phyloP scores from a whole-genome alignment of 2,329 filamentous ascomycete genomes.

The Colletotrichum sidae region DNA sequence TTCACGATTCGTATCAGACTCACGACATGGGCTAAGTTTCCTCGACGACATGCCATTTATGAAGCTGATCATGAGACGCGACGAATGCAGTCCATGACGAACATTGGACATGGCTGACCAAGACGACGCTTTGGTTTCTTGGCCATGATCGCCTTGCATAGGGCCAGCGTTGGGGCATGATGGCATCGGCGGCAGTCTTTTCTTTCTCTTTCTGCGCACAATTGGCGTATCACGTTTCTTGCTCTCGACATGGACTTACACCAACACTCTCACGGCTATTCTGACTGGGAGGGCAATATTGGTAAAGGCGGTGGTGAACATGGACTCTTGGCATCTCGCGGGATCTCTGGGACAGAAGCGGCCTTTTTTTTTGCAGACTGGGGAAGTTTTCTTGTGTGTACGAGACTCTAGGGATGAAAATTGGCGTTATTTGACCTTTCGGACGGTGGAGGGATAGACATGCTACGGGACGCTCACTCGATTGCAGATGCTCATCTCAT shows the following conservation, averaged over 20 bases:
- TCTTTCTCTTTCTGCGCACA: conserved; percentile 13
- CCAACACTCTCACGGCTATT: conserved; percentile 30
- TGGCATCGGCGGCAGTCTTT: conserved; percentile 21
- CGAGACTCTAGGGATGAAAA: conserved; percentile 32
- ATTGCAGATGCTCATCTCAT: conserved; percentile 12
- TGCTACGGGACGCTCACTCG: conserved; percentile 4
- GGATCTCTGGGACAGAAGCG: conserved; percentile 27
- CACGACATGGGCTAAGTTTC: conserved; percentile 27
- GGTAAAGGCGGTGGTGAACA: conserved; percentile 23
- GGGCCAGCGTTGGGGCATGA: conserved; percentile 22
- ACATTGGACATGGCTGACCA: background rate
- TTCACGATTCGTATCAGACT: conserved; percentile 30
- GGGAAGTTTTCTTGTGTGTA: conserved; percentile 33
- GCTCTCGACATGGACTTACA: conserved; percentile 13
- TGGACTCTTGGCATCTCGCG: conserved; percentile 12
- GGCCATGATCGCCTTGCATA: conserved; percentile 25
- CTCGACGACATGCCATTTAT: conserved; percentile 28
- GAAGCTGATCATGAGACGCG: conserved; percentile 32
- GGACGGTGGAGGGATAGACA: conserved; percentile 18
- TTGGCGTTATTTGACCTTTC: conserved; percentile 30
- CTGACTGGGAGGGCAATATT: conserved; percentile 29
- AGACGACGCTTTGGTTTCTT: conserved; percentile 15
- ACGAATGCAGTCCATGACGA: conserved; percentile 19
- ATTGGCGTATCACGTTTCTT: conserved; percentile 22
- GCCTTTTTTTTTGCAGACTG: conserved; percentile 12